Evolutionary conservation across 1,139 yeast genomes (phyloP).

Genomic region (Yamadazyma sp.): DNA sequence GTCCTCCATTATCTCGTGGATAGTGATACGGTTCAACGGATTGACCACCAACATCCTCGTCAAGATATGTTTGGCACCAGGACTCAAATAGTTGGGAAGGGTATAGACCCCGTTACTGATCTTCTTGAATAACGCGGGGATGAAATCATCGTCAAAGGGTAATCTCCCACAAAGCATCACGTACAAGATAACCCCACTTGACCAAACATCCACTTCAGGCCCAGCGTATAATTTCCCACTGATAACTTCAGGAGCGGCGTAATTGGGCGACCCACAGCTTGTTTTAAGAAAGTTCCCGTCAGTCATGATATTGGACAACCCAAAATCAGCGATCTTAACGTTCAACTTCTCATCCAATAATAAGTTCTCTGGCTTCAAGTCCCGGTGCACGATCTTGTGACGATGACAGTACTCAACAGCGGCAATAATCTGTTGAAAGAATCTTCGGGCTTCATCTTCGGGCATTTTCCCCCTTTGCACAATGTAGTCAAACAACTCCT

Average conservation of each 20-base stretch:
- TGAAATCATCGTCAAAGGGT: slow-evolving; percentile 97
- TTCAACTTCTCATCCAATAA: slow-evolving; percentile 86
- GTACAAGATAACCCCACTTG: slow-evolving; percentile 92
- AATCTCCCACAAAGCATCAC: slow-evolving; percentile 97
- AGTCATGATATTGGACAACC: slow-evolving; percentile 94
- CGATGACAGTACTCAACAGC: slow-evolving; percentile 98
- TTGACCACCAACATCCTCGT: slow-evolving; percentile 95
- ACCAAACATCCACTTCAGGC: slow-evolving; percentile 99
- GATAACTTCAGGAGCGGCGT: slow-evolving; percentile 98
- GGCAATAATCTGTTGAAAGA: slow-evolving; percentile 95
- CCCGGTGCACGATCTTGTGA: slow-evolving; percentile 96
- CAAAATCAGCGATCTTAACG: slow-evolving; percentile 96
- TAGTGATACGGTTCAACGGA: slow-evolving; percentile 93
- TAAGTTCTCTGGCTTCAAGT: slow-evolving; percentile 91
- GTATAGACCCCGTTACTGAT: slow-evolving; percentile 95
- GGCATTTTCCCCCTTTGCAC: slow-evolving; percentile 95
- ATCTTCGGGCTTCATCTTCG: slow-evolving; percentile 90
- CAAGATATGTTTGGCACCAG: slow-evolving; percentile 83
- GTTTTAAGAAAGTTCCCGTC: slow-evolving; percentile 97
- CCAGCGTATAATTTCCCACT: slow-evolving; percentile 97
- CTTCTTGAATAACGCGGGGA: slow-evolving; percentile 93
- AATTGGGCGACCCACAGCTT: slow-evolving; percentile 95
- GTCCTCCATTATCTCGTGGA: slow-evolving; percentile 91
- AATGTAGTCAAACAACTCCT: slow-evolving; percentile 92
- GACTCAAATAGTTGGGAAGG: slow-evolving; percentile 82